phyloP scores from a whole-genome alignment of 768 basidiomycete genomes.

The Hysterangium stoloniferum region DNA sequence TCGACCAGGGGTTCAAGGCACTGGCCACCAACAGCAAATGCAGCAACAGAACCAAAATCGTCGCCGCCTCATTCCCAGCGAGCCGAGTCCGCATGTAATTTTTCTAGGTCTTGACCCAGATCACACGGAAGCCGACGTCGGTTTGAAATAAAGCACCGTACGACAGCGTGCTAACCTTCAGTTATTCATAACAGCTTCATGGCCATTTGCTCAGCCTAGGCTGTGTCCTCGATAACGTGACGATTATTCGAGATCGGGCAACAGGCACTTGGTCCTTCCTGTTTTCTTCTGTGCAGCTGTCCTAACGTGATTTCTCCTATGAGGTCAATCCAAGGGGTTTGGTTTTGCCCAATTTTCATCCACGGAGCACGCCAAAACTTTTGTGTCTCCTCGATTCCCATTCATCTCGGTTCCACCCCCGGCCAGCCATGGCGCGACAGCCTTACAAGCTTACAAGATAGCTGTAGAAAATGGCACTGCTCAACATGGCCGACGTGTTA shows the following conservation, averaged over 20 bases:
- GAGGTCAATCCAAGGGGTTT: slow-evolving; percentile 92
- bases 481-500: slow-evolving; percentile 78
- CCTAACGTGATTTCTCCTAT: slow-evolving; percentile 66
- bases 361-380: slow-evolving; percentile 80
- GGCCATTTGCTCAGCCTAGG: slow-evolving; percentile 65
- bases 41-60: slow-evolving; percentile 35
- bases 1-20: slow-evolving; percentile 16
- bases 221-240: slow-evolving; percentile 77
- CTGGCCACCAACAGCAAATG: neutral
- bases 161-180: slow-evolving; percentile 21
- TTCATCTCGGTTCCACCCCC: slow-evolving; percentile 90
- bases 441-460: slow-evolving; percentile 62
- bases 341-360: slow-evolving; percentile 93
- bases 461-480: slow-evolving; percentile 63
- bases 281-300: slow-evolving; percentile 50
- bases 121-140: slow-evolving; percentile 88
- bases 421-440: slow-evolving; percentile 78
- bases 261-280: slow-evolving; percentile 90
- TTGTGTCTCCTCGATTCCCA: slow-evolving; percentile 86
- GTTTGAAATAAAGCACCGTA: slow-evolving; percentile 29
- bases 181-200: slow-evolving; percentile 53
- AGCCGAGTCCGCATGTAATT: slow-evolving; percentile 88
- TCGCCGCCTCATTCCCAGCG: slow-evolving; percentile 64
- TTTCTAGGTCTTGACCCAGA: slow-evolving; percentile 91
- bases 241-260: slow-evolving; percentile 93